Percentiles rank a stretch among this genome's conserved stretches.
Evolutionary conservation across 2,329 filamentous ascomycete species (phyloP).

Genomic region (Aspergillus sp.): DNA sequence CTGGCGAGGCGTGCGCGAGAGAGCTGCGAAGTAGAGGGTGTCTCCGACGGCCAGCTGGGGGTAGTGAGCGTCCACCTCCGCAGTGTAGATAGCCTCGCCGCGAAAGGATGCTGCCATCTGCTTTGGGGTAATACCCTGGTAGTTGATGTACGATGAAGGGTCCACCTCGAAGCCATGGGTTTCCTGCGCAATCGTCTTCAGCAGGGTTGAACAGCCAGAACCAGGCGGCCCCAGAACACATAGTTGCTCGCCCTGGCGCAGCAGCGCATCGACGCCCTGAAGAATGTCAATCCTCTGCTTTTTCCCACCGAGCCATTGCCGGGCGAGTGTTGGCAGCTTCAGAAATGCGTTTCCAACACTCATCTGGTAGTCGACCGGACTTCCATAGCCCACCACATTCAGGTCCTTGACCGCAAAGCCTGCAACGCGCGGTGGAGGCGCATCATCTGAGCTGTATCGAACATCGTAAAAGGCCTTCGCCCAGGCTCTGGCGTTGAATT

Average conservation of each 20-base stretch:
- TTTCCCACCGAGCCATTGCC: background rate
- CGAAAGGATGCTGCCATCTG: constrained; percentile 1
- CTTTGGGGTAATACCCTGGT: constrained; percentile 2
- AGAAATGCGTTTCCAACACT: constrained; percentile 3
- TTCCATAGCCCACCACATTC: constrained; percentile 2
- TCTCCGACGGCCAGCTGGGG: constrained; percentile 3
- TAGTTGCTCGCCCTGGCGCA: constrained; percentile 1
- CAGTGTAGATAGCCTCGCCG: constrained; percentile 5
- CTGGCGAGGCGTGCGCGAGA: background rate
- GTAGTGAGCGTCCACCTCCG: constrained; percentile 4
- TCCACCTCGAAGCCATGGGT: constrained; percentile 1
- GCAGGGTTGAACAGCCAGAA: background rate
- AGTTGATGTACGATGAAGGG: background rate
- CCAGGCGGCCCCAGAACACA: constrained; percentile 2
- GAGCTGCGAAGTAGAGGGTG: constrained; percentile 3
- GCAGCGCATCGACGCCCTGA: background rate
- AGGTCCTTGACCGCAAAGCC: constrained; percentile 11
- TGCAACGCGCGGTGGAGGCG: constrained; percentile 1
- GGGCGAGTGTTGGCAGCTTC: background rate
- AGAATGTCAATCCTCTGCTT: constrained; percentile 5
- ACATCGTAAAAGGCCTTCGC: constrained; percentile 15
- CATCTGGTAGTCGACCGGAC: constrained; percentile 7
- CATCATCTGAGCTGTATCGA: constrained; percentile 8
- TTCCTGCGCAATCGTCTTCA: constrained; percentile 4
- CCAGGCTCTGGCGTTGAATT: constrained; percentile 14